Base-by-base conservation (phyloP, 179 eudicot species). In the Patellifolia procumbens region DNA sequence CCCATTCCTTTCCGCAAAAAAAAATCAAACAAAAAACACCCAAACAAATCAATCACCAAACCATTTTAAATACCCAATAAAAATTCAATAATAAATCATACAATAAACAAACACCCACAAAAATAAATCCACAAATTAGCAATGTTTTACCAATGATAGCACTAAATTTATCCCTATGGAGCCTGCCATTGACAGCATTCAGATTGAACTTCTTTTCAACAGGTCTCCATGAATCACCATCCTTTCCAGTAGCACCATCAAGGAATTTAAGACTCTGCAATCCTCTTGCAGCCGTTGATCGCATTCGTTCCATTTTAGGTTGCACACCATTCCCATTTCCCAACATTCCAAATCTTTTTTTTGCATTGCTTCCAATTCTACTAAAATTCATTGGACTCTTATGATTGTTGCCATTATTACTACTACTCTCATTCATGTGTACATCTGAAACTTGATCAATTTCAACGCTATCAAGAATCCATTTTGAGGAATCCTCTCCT, bases 221-320 rank as follows among this genome's bases (percentile, higher is more conserved):
- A 29, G 87, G 81, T 71, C 71, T 86, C 99, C 97, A 96, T 0
- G 88, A 87, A 53, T 89, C 97, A 13, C 87, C 95, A 67, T 90
- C 98, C 64, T 89, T 93, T 13, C 94, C 94, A 0, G 88, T 89
- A 0, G 93, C 86, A 8, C 84, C 86, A 68, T 96, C 91, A 7
- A 96, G 88, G 64, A 96, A 96, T 26, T 91, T 75, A 28, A 96
- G 78, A 76, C 97, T 86, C 74, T 81, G 86, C 39, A 96, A 82
- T 22, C 97, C 98, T 65, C 85, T 83, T 1, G 84, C 82, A 6
- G 87, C 86, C 3, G 82, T 77, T 29, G 86, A 84, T 73, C 77
- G 78, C 49, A 61, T 26, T 53, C 89, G 77, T 1, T 62, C 70
- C 81, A 86, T 81, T 82, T 76, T 81, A n/a, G 88, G 83, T 28